Conservation (phyloP, 345 rosid species). For the Physaria fendleri region DNA sequence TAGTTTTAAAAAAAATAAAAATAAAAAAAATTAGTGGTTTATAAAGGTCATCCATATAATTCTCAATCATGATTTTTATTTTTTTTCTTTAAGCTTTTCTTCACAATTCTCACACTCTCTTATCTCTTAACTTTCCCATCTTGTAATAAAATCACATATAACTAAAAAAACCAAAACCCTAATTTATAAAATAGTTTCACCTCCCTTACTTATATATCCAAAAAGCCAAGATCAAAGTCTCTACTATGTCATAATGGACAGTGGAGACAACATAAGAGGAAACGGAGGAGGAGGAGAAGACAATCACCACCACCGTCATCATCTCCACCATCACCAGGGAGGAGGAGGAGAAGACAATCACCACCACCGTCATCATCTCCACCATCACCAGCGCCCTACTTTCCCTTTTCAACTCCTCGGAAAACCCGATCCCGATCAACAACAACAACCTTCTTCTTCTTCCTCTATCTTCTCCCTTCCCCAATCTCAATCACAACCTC, state of each 20-base stretch:
- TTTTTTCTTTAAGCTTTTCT: constrained; percentile 59
- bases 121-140: constrained; percentile 1
- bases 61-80: constrained; percentile 81
- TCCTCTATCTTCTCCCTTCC: constrained; percentile 43
- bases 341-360: too few relatives aligned
- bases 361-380: constrained; percentile 57
- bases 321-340: too few relatives aligned
- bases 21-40: too few relatives aligned
- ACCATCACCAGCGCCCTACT: constrained; percentile 47
- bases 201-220: constrained; percentile 23
- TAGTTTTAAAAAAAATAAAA: too few relatives aligned
- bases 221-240: constrained; percentile 10
- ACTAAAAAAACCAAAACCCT: constrained; percentile 36
- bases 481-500: constrained; percentile 26
- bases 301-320: too few relatives aligned
- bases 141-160: background rate
- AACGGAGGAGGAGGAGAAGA: constrained; percentile 44
- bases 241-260: constrained; percentile 30
- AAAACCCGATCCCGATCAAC: constrained; percentile 64
- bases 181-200: constrained; percentile 16
- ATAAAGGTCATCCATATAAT: constrained; percentile 58
- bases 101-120: constrained; percentile 24
- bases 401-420: constrained; percentile 85
- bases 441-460: constrained; percentile 44
- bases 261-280: constrained; percentile 41